Base-by-base conservation (phyloP, 1,284 basidiomycete genomes). In the Fomitopsis schrenkii region DNA sequence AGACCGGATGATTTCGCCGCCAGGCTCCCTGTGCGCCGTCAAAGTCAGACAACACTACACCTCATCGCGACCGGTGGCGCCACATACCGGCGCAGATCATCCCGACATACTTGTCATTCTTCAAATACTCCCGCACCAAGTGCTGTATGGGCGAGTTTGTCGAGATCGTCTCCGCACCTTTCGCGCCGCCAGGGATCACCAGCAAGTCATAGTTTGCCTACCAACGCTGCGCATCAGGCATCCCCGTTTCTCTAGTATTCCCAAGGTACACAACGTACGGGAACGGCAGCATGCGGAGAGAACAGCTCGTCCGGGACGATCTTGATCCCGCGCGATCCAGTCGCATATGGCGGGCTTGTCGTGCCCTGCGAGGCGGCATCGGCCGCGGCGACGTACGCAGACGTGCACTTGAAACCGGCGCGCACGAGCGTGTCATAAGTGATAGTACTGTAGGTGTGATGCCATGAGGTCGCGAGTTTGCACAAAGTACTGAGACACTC, bases 61-160 rank as follows among this genome's bases (percentile, higher is more conserved):
- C 19, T n/a, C 10, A 19, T 14, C 5, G 12, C 33, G 33, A 2
- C 0, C 9, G 9, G 3, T 8, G 6, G 46, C 15, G 19, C 42
- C 0, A 63, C 74, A 59, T 64, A 86, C 91, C 91, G 59, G 91
- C 93, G 68, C 91, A 94, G 58, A 94, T 91, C 90, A 93, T 91
- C 0, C 85, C 91, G 19, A 94, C 88, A 36, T 84, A 74, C 68
- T 90, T 93, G 19, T 79, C 80, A 14, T 77, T 68, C 26, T 83
- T 76, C 55, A 91, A 75, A 69, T 86, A 93, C n/a, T 79, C 74
- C 50, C 79, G 76, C 12, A 95, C 80, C 14, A 94, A 78, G 0
- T 77, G 73, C 70, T 92, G 88, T 1, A 95, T 90, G 4, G 76
- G 77, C 22, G 74, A 67, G 63, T 82, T 86, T 38, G 76, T 74